Conservation (phyloP, 139 green algal genomes). For the Chlorella sp. region DNA sequence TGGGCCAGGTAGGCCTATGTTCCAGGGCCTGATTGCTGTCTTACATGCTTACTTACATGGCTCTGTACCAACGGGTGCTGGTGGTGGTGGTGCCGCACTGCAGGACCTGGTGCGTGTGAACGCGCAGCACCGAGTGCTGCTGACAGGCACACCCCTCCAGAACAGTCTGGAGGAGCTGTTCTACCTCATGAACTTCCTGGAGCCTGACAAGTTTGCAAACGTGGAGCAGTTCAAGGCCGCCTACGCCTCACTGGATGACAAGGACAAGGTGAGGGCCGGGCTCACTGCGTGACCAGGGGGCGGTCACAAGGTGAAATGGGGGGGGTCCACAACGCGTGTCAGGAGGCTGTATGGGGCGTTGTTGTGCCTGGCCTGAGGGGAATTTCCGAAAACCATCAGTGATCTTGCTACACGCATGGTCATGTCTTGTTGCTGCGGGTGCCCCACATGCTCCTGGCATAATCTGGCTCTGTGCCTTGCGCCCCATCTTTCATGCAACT, state of each 20-base stretch:
- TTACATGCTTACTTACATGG: too few relatives aligned
- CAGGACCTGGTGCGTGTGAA: conserved; percentile 42
- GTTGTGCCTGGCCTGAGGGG: too few relatives aligned
- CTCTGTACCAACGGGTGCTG: too few relatives aligned
- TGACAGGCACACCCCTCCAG: conserved; percentile 60
- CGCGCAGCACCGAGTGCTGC: background rate
- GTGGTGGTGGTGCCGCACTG: too few relatives aligned
- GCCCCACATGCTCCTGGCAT: too few relatives aligned
- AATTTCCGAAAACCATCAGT: too few relatives aligned
- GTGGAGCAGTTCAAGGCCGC: conserved; percentile 51
- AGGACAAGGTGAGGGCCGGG: conserved; percentile 30
- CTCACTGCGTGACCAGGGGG: background rate
- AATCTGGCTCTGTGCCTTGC: background rate
- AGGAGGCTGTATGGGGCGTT: too few relatives aligned
- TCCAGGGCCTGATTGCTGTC: too few relatives aligned
- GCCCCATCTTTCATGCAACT: background rate
- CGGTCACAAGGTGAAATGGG: background rate
- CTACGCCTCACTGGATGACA: conserved; percentile 22
- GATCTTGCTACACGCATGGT: too few relatives aligned
- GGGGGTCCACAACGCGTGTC: background rate
- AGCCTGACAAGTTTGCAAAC: conserved; percentile 57
- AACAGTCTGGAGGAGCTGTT: conserved; percentile 73
- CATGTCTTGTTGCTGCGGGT: too few relatives aligned
- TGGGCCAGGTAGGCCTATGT: too few relatives aligned
- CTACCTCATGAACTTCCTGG: conserved; percentile 74